A percentile compares a stretch with the other conserved stretches of the same genome.
These are phyloP conservation scores for Symbiotaphrina buchneri DNA, from an alignment of 495 filamentous ascomycete genomes.

Conservation along the genomic window DNA sequence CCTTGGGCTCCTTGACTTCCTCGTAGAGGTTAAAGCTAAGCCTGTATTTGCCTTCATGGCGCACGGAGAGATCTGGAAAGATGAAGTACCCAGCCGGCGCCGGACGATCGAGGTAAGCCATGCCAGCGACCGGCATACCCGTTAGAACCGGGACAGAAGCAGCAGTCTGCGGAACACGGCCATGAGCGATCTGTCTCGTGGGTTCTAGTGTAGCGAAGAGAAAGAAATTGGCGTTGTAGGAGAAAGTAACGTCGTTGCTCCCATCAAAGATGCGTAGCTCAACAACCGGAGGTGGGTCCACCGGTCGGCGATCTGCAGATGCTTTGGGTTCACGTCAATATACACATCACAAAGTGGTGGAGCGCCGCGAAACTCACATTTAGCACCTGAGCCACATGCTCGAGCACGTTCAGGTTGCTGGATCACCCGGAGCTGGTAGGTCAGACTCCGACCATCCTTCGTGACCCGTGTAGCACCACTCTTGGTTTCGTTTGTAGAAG, in stretches of 20 bases:
- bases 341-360: not conserved
- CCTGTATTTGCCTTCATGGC: constrained; percentile 81
- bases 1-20: constrained; percentile 60
- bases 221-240: constrained; percentile 94
- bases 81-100: constrained; percentile 88
- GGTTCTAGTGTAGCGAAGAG: constrained; percentile 83
- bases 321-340: constrained; percentile 24
- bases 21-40: constrained; percentile 86
- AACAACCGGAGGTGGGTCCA: constrained; percentile 94
- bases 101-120: constrained; percentile 89
- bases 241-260: constrained; percentile 72
- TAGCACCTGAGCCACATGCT: constrained; percentile 87
- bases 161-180: constrained; percentile 39
- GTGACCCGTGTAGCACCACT: constrained; percentile 40
- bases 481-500: constrained; percentile 33
- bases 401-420: constrained; percentile 91
- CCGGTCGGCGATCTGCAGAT: constrained; percentile 85
- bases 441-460: constrained; percentile 57
- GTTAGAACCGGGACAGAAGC: constrained; percentile 67
- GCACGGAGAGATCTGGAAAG: constrained; percentile 90
- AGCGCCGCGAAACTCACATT: constrained; percentile 37
- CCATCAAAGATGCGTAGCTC: constrained; percentile 75
- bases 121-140: constrained; percentile 86
- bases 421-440: constrained; percentile 67
- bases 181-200: constrained; percentile 67